Evolutionary conservation across 306 rosid genomes (phyloP).

Genomic region (Fragaria vesca): DNA sequence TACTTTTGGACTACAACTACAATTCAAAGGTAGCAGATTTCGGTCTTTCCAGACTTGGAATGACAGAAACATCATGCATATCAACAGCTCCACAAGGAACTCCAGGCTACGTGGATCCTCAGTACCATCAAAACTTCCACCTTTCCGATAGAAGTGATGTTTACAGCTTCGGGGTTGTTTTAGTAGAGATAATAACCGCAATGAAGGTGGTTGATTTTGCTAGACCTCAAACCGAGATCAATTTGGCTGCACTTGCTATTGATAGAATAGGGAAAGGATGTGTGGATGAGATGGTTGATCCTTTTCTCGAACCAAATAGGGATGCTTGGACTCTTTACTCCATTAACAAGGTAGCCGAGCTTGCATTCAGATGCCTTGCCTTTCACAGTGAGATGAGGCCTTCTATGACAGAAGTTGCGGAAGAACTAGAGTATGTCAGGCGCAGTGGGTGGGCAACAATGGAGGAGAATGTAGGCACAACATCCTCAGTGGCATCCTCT

Average conservation of each 20-base stretch:
- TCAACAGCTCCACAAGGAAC: constrained; percentile 99
- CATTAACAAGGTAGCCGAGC: constrained; percentile 83
- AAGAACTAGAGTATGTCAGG: constrained; percentile 72
- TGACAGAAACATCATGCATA: constrained; percentile 77
- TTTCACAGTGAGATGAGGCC: constrained; percentile 95
- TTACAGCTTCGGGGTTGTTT: constrained; percentile 92
- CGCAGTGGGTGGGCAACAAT: constrained; percentile 76
- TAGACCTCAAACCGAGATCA: constrained; percentile 74
- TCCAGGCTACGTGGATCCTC: constrained; percentile 98
- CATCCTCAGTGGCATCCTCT: constrained; percentile 58
- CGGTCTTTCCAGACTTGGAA: constrained; percentile 95
- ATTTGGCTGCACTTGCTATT: constrained; percentile 93
- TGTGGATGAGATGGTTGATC: constrained; percentile 81
- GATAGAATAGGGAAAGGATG: constrained; percentile 84
- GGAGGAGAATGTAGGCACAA: constrained; percentile 61
- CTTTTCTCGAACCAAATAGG: constrained; percentile 80
- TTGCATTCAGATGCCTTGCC: constrained; percentile 97
- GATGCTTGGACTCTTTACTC: constrained; percentile 99
- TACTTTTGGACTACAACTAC: constrained; percentile 72
- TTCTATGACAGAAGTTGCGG: constrained; percentile 90
- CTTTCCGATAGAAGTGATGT: constrained; percentile 97
- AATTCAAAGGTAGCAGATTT: constrained; percentile 97
- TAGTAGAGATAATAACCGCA: constrained; percentile 90
- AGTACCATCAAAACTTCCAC: constrained; percentile 92
- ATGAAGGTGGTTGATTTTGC: constrained; percentile 87